Conservation (phyloP, 2,329 filamentous ascomycete genomes). For the Corinectria fuckeliana region DNA sequence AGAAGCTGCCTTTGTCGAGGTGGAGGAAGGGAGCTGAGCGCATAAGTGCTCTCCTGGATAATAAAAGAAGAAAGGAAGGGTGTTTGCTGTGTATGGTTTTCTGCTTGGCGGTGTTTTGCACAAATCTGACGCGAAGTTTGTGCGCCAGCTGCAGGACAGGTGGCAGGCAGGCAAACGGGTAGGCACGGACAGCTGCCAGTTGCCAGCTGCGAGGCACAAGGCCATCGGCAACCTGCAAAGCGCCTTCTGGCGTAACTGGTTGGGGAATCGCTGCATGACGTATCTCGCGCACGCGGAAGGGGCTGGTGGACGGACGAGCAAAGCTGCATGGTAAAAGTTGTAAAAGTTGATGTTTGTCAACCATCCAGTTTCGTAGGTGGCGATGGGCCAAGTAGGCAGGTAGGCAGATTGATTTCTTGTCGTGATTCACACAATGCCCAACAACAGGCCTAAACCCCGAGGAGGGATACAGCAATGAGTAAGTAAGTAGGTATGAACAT, state of each 20-base stretch:
- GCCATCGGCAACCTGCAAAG: background rate
- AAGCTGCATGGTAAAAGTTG: background rate
- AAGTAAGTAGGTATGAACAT: too few species aligned
- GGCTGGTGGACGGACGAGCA: background rate
- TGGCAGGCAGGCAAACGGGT: background rate
- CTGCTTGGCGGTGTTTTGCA: background rate
- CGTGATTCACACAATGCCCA: background rate
- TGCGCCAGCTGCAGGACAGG: constrained; percentile 11
- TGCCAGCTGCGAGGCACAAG: background rate
- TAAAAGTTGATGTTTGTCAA: background rate
- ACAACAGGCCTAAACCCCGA: too few species aligned
- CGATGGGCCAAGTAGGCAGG: too few species aligned
- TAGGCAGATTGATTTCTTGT: background rate
- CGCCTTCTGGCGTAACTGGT: constrained; percentile 4
- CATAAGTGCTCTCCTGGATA: background rate
- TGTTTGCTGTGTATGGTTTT: background rate
- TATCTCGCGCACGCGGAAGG: background rate
- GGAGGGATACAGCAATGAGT: too few species aligned
- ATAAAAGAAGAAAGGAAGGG: background rate
- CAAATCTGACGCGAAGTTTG: background rate
- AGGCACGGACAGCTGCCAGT: too few species aligned
- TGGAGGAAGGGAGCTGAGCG: background rate
- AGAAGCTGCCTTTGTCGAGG: background rate
- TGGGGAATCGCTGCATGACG: background rate
- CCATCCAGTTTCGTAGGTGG: background rate